Conservation (phyloP, 208 protist species). For the Zelonia costaricensis region DNA sequence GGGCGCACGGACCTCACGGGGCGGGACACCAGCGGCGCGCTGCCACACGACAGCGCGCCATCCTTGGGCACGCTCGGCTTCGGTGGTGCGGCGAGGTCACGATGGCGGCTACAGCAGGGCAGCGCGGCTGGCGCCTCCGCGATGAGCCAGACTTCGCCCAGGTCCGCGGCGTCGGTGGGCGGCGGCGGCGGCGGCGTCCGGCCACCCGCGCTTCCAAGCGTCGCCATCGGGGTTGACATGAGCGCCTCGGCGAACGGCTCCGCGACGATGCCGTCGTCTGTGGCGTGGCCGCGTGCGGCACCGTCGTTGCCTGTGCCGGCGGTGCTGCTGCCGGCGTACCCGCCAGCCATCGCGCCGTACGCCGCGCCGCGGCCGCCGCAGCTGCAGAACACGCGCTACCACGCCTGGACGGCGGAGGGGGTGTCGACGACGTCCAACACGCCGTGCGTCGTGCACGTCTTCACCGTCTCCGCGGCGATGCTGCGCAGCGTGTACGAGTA, state of each 20-base stretch:
- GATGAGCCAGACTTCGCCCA: background rate
- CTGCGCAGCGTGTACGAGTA: slow-evolving; percentile 33
- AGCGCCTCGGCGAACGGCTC: background rate
- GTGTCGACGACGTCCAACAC: slow-evolving; percentile 27
- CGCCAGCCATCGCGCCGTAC: slow-evolving; percentile 18
- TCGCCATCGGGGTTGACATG: background rate
- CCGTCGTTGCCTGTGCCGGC: background rate
- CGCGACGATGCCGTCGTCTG: background rate
- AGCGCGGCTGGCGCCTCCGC: background rate
- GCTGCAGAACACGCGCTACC: slow-evolving; percentile 26
- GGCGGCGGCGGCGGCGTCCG: background rate
- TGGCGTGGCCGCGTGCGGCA: background rate
- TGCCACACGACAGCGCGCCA: too few relatives aligned
- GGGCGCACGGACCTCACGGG: background rate
- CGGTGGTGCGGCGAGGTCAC: background rate
- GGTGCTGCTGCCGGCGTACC: slow-evolving; percentile 10
- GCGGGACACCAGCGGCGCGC: background rate
- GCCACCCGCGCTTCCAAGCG: background rate
- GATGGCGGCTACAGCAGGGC: background rate
- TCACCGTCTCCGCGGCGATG: slow-evolving; percentile 29
- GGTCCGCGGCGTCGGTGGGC: background rate
- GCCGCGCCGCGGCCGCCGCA: slow-evolving; percentile 12
- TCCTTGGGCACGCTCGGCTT: background rate
- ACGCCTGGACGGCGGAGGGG: slow-evolving; percentile 31
- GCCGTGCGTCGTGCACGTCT: slow-evolving; percentile 32